These are phyloP conservation scores for Euphrasia confusa DNA, from an alignment of 257 asterid species.

Conservation along the genomic window DNA sequence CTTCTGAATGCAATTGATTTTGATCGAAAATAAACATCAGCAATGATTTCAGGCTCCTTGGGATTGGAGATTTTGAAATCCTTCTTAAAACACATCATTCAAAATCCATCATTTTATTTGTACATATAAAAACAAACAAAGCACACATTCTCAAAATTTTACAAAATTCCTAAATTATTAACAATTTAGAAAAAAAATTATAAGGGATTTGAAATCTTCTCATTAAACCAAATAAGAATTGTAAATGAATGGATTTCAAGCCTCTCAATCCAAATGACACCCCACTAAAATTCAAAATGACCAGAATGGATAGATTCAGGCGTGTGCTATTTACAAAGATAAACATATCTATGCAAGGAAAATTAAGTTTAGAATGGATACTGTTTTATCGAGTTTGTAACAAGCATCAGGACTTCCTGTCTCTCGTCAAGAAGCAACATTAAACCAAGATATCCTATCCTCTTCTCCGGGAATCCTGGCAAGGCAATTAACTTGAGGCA, in stretches of 20 bases:
- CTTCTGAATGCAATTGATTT: constrained; percentile 20
- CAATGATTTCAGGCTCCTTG: neutral
- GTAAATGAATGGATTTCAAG: neutral
- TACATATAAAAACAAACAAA: neutral
- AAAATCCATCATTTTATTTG: neutral
- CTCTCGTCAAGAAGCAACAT: constrained; percentile 97
- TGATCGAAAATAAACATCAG: constrained; percentile 20
- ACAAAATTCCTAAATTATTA: neutral
- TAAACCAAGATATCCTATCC: constrained; percentile 94
- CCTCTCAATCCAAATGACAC: neutral
- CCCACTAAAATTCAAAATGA: constrained; percentile 20
- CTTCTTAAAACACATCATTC: neutral
- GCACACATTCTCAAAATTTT: neutral
- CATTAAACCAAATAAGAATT: neutral
- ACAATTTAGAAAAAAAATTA: neutral
- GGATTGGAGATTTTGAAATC: neutral
- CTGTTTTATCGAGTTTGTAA: constrained; percentile 95
- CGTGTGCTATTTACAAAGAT: constrained; percentile 16
- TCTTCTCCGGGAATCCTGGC: constrained; percentile 95
- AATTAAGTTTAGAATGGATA: constrained; percentile 34
- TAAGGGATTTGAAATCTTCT: neutral
- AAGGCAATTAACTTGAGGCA: constrained; percentile 87
- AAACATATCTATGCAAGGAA: constrained; percentile 3
- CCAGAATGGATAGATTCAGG: constrained; percentile 6
- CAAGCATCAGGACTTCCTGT: constrained; percentile 95